phyloP scores from a whole-genome alignment of 129 eudicot species.

The Daucus carota region DH1_v3.0 NC_030381.2:47471001-47471500 shows the following conservation, averaged over 20 bases:
- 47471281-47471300: neutral
- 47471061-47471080: too few species aligned
- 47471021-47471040: neutral
- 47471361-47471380: too few species aligned
- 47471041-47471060: too few species aligned
- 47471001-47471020: neutral
- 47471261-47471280: neutral
- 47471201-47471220: neutral
- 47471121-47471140: neutral
- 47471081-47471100: too few species aligned
- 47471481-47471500: neutral
- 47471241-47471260: neutral
- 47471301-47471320: neutral
- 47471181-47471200: neutral
- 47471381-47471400: too few species aligned
- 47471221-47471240: neutral
- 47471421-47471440: too few species aligned
- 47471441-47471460: neutral
- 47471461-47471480: neutral
- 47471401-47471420: too few species aligned
- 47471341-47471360: too few species aligned
- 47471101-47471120: neutral
- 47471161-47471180: neutral
- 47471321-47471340: too few species aligned
- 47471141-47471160: neutral